Evolutionary conservation across 192 early-diverging fungal species (phyloP), one percentile per base, ranked within the genome.

Genomic region (Entophlyctis helioformis): DNA sequence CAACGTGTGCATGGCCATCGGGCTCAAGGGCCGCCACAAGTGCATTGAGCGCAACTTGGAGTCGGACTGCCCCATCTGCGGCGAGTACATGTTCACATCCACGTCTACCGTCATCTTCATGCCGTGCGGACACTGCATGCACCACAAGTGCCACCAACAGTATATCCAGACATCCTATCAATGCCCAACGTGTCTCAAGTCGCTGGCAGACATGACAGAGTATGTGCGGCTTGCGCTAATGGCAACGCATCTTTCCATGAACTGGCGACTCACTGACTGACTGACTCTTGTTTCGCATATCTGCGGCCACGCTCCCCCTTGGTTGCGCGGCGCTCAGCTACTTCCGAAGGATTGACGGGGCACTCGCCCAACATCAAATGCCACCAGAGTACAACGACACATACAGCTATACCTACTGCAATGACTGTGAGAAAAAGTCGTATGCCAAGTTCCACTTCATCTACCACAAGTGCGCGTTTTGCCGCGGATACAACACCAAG

Each of bases 31-130:
- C 16, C 62, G 69, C 3, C 95, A 98, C 58, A 74, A 81, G 39
- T 98, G 95, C 47, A 89, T 87, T 41, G 95, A 98, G 56, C 71
- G 81, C 39, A 89, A 86, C 37, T 50, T 98, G 34, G 89, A 93
- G 50, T 74, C 79, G 36, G 85, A 96, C 54, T 98, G 95, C 44
- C 91, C 92, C 4, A 93, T 98, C 42, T 98, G 95, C 62, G 89
- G 90, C 21, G 92, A 98, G 54, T 84, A 82, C 62, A 82, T 98
- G 72, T 89, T 91, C 42, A 94, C 86, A 1, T 89, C 85, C 1
- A 82, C 81, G 1, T 71, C 76, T 6, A 75, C 71, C 1, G 80
- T 91, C 3, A 85, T 86, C 11, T 87, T 86, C 60, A 87, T 90
- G 89, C 84, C 85, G 62, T 37, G 25, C 25, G 83, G 86, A 4